Evolutionary conservation across 1,284 basidiomycete genomes (phyloP), one percentile per base, ranked within the genome.

Genomic region (Cutaneotrichosporon spelunceum): DNA sequence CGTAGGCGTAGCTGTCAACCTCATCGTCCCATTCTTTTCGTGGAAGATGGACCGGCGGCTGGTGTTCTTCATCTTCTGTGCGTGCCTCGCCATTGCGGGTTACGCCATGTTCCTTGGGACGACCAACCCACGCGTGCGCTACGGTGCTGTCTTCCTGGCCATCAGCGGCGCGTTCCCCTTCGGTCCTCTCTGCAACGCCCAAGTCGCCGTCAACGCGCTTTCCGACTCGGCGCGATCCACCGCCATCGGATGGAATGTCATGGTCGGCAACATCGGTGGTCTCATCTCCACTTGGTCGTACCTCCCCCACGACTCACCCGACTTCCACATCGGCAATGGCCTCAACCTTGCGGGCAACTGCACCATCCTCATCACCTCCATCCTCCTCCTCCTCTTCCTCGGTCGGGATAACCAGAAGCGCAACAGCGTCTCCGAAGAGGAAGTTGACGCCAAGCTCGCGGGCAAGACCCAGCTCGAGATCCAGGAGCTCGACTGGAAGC

Each of bases 31-130:
- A 1, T 72, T 72, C 60, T 23, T 67, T 4, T 70, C 76, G 9
- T 74, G 69, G 66, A 77, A 77, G 66, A 69, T 66, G 30, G 66
- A 70, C 48, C 63, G 67, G 16, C 73, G 76, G 29, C 69, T 73
- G 1, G 47, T 74, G 16, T 71, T 71, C 62, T 69, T 72, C 62
- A 62, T 76, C 36, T 53, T 61, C 13, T 69, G 66, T 2, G 67
- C 72, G 1, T 61, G 68, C 3, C 60, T 77, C 19, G 72, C 75
- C 66, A 66, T 74, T 9, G 53, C 71, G 3, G 72, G 76, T 6
- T 77, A 75, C 59, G 53, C 66, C 33, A 71, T 74, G 64, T 69
- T 70, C 60, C 57, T 77, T 8, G 71, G 63, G 23, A 61, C 60
- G 1, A 36, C 44, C 13, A 59, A 58, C 33, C 44, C 59, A 0